These are phyloP conservation scores for Gentiana macrophylla DNA, from an alignment of 257 asterid genomes.

Conservation along the genomic window DNA sequence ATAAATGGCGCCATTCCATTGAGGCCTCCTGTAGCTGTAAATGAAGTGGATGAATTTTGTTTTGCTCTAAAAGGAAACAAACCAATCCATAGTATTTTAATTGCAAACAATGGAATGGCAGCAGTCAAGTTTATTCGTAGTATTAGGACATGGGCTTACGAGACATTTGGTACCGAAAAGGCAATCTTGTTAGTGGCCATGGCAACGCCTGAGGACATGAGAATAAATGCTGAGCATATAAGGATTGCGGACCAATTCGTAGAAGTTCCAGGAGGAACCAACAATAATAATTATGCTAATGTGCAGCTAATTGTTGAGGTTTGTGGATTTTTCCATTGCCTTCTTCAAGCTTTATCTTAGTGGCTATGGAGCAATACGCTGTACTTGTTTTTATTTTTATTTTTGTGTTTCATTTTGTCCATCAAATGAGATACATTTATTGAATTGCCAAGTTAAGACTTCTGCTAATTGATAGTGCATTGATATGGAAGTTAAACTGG, in stretches of 20 bases:
- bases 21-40: constrained; percentile 43
- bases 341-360: constrained; percentile 1
- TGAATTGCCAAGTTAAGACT: background rate
- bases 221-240: constrained; percentile 97
- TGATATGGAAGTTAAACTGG: background rate
- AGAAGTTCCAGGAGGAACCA: constrained; percentile 98
- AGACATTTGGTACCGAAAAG: constrained; percentile 93
- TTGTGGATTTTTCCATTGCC: constrained; percentile 15
- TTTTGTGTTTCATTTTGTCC: no score
- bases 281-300: constrained; percentile 95
- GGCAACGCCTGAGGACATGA: constrained; percentile 99
- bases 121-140: constrained; percentile 98
- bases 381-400: no score
- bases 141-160: constrained; percentile 95
- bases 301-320: constrained; percentile 99
- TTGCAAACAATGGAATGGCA: constrained; percentile 99
- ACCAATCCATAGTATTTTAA: constrained; percentile 82
- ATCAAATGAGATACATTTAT: background rate
- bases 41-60: constrained; percentile 80
- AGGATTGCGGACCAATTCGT: constrained; percentile 98
- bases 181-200: constrained; percentile 93
- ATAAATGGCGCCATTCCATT: constrained; percentile 44
- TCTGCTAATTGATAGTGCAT: background rate
- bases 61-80: constrained; percentile 68
- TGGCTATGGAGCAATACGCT: constrained; percentile 6